A percentile compares a stretch with the other conserved stretches of the same genome.
These are phyloP conservation scores for Diaporthe longicolla DNA, from an alignment of 2,329 filamentous ascomycete genomes.

Conservation along the genomic window DNA sequence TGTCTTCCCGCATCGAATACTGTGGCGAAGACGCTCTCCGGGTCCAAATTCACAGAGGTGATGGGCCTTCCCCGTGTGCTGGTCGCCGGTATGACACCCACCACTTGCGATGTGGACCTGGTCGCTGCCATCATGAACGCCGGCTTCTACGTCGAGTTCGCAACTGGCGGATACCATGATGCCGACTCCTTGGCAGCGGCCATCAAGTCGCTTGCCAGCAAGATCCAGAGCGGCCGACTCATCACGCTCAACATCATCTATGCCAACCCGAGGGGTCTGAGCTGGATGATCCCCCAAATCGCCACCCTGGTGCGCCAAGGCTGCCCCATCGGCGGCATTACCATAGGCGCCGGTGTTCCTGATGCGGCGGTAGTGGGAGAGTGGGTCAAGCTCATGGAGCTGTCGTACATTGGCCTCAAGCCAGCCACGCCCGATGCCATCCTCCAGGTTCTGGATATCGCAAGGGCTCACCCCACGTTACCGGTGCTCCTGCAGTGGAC, in stretches of 20 bases:
- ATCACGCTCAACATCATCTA: conserved; percentile 69
- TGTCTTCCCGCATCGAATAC: conserved; percentile 85
- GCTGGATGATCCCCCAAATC: conserved; percentile 66
- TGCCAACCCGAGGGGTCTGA: conserved; percentile 65
- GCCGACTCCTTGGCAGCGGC: conserved; percentile 59
- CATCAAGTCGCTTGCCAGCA: conserved; percentile 59
- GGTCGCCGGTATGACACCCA: conserved; percentile 64
- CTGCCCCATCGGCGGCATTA: conserved; percentile 61
- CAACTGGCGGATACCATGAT: conserved; percentile 65
- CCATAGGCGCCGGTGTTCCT: conserved; percentile 63
- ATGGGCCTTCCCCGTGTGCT: conserved; percentile 62
- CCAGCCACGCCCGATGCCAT: conserved; percentile 61
- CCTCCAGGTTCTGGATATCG: conserved; percentile 61
- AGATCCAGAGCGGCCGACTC: conserved; percentile 62
- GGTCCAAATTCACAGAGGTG: conserved; percentile 56
- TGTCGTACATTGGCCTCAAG: conserved; percentile 64
- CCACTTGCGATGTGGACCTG: conserved; percentile 63
- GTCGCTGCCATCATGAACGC: conserved; percentile 68
- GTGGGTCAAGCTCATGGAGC: conserved; percentile 58
- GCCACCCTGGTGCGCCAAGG: conserved; percentile 49
- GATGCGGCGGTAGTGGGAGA: conserved; percentile 62
- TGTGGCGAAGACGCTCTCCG: background rate
- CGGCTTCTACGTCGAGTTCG: conserved; percentile 54
- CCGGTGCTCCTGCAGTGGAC: conserved; percentile 64
- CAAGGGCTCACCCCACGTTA: conserved; percentile 59